These are phyloP conservation scores for Lactifluus subvellereus DNA, from an alignment of 768 basidiomycete species.

Conservation along the genomic window DNA sequence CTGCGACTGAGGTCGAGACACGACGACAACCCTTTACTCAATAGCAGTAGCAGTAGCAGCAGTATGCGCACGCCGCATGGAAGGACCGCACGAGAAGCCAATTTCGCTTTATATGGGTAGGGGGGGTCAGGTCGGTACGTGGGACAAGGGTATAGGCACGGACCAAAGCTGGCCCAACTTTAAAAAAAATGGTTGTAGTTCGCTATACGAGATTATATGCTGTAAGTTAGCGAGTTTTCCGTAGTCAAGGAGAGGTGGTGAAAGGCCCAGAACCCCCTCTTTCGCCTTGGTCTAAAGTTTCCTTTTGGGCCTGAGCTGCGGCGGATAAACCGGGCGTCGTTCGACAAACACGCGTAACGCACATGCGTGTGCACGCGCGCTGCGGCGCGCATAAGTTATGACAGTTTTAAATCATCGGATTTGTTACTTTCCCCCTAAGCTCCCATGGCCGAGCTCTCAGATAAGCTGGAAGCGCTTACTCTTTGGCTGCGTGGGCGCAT, in stretches of 20 bases:
- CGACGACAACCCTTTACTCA: neutral
- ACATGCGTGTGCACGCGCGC: too few species aligned
- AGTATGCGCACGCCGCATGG: neutral
- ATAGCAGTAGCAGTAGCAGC: neutral
- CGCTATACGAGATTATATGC: too few species aligned
- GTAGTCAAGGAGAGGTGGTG: neutral
- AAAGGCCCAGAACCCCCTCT: too few species aligned
- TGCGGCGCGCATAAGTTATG: too few species aligned
- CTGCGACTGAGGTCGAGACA: conserved; percentile 5
- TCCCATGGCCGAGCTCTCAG: too few species aligned
- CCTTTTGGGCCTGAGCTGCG: too few species aligned
- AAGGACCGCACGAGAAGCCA: neutral
- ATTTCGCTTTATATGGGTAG: neutral
- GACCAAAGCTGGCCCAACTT: neutral
- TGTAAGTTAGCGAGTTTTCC: neutral
- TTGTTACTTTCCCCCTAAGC: neutral
- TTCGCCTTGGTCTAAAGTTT: too few species aligned
- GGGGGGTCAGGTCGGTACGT: neutral
- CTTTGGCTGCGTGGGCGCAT: neutral
- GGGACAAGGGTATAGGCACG: conserved; percentile 15
- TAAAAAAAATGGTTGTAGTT: neutral
- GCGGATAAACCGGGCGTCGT: too few species aligned
- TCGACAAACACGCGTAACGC: too few species aligned
- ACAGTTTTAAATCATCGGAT: neutral
- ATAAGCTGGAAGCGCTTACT: neutral